These are phyloP conservation scores for Centella asiatica DNA, from an alignment of 129 eudicot species.

Conservation along the genomic window DNA sequence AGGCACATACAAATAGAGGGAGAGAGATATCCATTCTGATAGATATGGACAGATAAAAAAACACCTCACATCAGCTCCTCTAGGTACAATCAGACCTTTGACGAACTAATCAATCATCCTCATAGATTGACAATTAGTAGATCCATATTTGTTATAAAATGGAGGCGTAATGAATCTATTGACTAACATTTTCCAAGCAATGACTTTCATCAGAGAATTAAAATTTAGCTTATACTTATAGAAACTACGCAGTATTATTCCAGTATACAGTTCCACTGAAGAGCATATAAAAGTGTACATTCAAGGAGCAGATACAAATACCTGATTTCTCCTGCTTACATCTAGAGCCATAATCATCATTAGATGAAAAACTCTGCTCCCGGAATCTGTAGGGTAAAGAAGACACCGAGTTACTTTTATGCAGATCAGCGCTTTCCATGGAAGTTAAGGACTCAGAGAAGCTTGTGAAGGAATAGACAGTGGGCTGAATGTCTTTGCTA, in stretches of 20 bases:
- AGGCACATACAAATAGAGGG: too few relatives aligned
- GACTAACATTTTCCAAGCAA: neutral
- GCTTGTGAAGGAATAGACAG: constrained; percentile 23
- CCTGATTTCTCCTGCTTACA: constrained; percentile 48
- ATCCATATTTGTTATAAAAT: too few relatives aligned
- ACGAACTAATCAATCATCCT: too few relatives aligned
- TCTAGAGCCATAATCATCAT: constrained; percentile 19
- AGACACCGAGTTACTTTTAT: constrained; percentile 22
- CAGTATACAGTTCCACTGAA: too few relatives aligned
- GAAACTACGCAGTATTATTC: neutral
- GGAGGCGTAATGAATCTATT: too few relatives aligned
- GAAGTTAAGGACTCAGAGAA: constrained; percentile 28
- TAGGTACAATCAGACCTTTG: too few relatives aligned
- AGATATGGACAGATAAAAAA: too few relatives aligned
- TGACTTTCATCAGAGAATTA: neutral
- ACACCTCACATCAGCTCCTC: too few relatives aligned
- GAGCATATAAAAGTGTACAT: too few relatives aligned
- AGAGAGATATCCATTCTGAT: too few relatives aligned
- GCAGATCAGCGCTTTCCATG: constrained; percentile 40
- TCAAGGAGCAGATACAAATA: constrained; percentile 15
- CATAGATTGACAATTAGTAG: too few relatives aligned
- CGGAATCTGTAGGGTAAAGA: constrained; percentile 21
- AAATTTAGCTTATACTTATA: neutral
- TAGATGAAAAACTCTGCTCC: constrained; percentile 24
- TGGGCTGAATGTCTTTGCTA: constrained; percentile 29